Base-by-base conservation (phyloP, 345 rosid species). In the Dovyalis caffra region DNA sequence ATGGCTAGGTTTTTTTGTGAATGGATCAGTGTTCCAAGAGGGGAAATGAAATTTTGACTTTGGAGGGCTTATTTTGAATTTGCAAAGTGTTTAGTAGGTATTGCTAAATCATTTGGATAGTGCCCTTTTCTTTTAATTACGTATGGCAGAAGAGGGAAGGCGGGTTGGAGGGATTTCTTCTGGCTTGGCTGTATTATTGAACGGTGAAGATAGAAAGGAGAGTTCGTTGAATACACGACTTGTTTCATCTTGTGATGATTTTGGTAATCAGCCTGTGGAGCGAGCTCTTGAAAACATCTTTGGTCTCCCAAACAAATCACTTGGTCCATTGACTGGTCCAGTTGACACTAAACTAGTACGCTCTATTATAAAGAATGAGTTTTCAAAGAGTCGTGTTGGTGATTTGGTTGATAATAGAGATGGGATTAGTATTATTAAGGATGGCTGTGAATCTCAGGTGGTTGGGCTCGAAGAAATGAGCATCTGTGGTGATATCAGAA, bases 111-210 rank as follows among this genome's bases (percentile, higher is more conserved):
- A n/a, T 49, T 66, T 72, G 45, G 69, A 34, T 33, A 40, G 60
- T 6, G 72, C 38, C 66, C 28, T 75, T 26, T 75, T 60, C 20
- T 76, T 65, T 25, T 83, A 75, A 32, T 78, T 76, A 65, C 74
- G 76, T 66, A 95, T 95, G 99, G 97, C 92, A 68, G 99, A 95
- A 84, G 92, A 90, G 26, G 73, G 88, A 80, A 86, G 76, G 37
- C 88, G 92, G 80, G 56, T 80, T 64, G 85, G 92, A 77, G 89
- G 90, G 87, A 76, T 86, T 80, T 81, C 97, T 78, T 89, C 99
- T 83, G 99, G 99, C 61, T 87, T 95, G 84, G 97, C 97, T 26
- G 90, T 91, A 74, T 78, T 95, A 74, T 87, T 93, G 70, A 85
- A 80, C 38, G 86, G 86, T 64, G 90, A 88, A 69, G 95, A 87